Evolutionary conservation across 306 rosid genomes (phyloP).

Genomic region (Cucumis cinereus): DNA sequence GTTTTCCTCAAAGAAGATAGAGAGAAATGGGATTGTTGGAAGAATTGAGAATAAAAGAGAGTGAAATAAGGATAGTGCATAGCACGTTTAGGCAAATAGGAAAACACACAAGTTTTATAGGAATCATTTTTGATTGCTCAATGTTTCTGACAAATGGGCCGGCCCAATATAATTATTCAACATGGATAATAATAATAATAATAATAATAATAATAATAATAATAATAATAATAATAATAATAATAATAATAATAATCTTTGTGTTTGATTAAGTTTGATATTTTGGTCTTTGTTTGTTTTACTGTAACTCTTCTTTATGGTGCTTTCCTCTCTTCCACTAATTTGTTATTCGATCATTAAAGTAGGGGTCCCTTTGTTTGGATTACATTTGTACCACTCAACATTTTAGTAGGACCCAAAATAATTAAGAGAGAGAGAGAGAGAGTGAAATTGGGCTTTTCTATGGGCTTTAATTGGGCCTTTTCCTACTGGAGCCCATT

Average conservation of each 20-base stretch:
- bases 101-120: constrained; percentile 6
- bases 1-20: constrained; percentile 15
- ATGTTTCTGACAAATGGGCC: constrained; percentile 19
- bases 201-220: no score
- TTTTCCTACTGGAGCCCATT: not conserved
- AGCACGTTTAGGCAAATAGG: constrained; percentile 5
- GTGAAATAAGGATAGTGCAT: not conserved
- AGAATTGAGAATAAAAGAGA: not conserved
- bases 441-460: not conserved
- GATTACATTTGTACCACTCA: not conserved
- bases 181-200: no score
- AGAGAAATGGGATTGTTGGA: not conserved
- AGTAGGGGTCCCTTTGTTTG: not conserved
- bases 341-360: not conserved
- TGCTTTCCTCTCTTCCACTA: constrained; percentile 15
- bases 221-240: no score
- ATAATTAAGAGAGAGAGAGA: not conserved
- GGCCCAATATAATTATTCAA: constrained; percentile 24
- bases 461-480: constrained; percentile 5
- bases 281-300: not conserved
- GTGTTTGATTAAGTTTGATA: not conserved
- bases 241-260: not conserved
- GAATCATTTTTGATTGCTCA: constrained; percentile 10
- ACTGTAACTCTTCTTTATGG: constrained; percentile 18
- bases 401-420: not conserved